phyloP scores from a whole-genome alignment of 2,329 filamentous ascomycete genomes.

The Aspergillaceae sp. region DNA sequence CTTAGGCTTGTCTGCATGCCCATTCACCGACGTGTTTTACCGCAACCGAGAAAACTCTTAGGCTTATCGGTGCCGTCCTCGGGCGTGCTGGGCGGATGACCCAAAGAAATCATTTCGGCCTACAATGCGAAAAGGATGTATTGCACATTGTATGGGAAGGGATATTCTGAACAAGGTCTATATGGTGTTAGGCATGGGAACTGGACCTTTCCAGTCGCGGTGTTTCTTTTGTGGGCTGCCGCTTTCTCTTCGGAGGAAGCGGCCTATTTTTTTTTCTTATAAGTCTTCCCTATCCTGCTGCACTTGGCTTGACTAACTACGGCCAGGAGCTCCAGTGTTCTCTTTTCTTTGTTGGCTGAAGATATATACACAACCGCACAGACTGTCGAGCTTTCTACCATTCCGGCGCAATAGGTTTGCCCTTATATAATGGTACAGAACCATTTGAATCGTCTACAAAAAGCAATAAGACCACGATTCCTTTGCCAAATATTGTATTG shows the following conservation, averaged over 20 bases:
- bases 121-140: neutral
- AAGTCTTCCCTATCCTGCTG: constrained; percentile 19
- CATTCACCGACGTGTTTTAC: constrained; percentile 5
- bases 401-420: too few relatives aligned
- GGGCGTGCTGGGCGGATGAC: constrained; percentile 7
- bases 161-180: neutral
- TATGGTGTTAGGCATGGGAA: constrained; percentile 4
- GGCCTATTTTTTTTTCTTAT: constrained; percentile 29
- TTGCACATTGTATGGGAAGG: neutral
- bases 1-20: constrained; percentile 69
- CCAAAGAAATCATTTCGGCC: constrained; percentile 8
- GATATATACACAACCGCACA: too few relatives aligned
- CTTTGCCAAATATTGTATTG: too few relatives aligned
- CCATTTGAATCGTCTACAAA: too few relatives aligned
- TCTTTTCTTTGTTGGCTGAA: too few relatives aligned
- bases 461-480: too few relatives aligned
- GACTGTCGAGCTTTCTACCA: too few relatives aligned
- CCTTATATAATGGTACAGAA: too few relatives aligned
- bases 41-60: constrained; percentile 3
- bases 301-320: constrained; percentile 24
- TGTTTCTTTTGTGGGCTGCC: constrained; percentile 14
- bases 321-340: neutral
- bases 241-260: constrained; percentile 22
- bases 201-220: constrained; percentile 9
- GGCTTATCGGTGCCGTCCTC: constrained; percentile 4